These are phyloP conservation scores for Prunus mongolica DNA, from an alignment of 306 rosid genomes.

Conservation along the genomic window DNA sequence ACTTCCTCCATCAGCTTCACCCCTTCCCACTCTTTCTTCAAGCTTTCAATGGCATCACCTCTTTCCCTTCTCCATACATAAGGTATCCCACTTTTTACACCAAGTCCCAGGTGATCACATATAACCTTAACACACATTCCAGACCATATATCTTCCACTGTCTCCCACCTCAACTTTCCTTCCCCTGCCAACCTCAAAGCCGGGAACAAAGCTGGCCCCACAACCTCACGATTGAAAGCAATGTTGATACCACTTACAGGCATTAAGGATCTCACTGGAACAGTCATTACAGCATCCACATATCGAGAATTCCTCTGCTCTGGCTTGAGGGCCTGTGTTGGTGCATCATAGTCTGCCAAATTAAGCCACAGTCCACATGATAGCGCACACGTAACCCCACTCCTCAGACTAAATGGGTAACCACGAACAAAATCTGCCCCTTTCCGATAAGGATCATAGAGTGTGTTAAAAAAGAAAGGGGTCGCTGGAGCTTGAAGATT, in stretches of 20 bases:
- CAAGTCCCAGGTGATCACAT: slow-evolving; percentile 77
- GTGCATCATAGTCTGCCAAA: slow-evolving; percentile 89
- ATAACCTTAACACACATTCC: slow-evolving; percentile 87
- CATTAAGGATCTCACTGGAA: slow-evolving; percentile 69
- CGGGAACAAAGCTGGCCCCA: slow-evolving; percentile 86
- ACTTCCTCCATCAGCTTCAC: slow-evolving; percentile 94
- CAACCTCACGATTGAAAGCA: slow-evolving; percentile 71
- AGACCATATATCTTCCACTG: slow-evolving; percentile 91
- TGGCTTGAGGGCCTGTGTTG: slow-evolving; percentile 92
- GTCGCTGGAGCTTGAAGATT: slow-evolving; percentile 94
- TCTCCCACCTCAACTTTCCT: slow-evolving; percentile 96
- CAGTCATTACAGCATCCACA: slow-evolving; percentile 92
- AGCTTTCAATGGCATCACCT: slow-evolving; percentile 78
- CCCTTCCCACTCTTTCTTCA: slow-evolving; percentile 99
- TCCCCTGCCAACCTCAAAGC: slow-evolving; percentile 77
- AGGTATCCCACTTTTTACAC: slow-evolving; percentile 89
- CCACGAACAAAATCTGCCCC: slow-evolving; percentile 99
- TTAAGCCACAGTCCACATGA: slow-evolving; percentile 98
- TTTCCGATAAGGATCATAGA: slow-evolving; percentile 84
- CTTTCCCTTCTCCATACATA: slow-evolving; percentile 89
- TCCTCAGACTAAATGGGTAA: slow-evolving; percentile 94
- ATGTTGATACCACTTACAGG: slow-evolving; percentile 93
- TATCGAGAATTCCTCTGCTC: slow-evolving; percentile 56
- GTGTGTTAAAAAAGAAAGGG: slow-evolving; percentile 97
- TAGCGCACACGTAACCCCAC: slow-evolving; percentile 75